Evolutionary conservation across 176 grass and related monocot genomes (phyloP).

Genomic region (Oryza rufipogon): DNA sequence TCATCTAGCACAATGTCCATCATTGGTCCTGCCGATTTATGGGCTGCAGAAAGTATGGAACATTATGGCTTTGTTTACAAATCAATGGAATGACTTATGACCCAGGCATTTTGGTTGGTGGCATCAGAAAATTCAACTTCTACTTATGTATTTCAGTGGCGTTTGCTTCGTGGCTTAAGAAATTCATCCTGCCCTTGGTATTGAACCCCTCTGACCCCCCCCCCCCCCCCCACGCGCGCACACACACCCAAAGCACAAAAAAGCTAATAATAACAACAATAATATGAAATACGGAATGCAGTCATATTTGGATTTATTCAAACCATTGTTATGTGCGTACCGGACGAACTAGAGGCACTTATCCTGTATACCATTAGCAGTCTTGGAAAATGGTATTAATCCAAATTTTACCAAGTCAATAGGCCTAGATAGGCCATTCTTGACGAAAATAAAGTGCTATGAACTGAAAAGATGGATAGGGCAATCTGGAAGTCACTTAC

Average conservation of each 20-base stretch:
- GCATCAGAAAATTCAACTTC: neutral
- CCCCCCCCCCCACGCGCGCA: neutral
- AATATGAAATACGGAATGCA: neutral
- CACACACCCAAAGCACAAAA: neutral
- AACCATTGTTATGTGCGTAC: constrained; percentile 7
- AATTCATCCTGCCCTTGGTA: neutral
- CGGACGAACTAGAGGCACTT: neutral
- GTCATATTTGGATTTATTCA: neutral
- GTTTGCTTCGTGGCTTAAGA: constrained; percentile 20
- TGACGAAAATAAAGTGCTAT: constrained; percentile 8
- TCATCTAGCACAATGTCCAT: constrained; percentile 96
- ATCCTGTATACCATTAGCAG: neutral
- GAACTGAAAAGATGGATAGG: neutral
- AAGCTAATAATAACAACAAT: no score
- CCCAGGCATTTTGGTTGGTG: neutral
- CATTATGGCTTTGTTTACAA: neutral
- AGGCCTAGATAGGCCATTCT: neutral
- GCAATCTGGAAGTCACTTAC: constrained; percentile 33
- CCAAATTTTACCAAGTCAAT: neutral
- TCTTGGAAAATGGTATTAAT: no score
- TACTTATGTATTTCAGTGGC: neutral
- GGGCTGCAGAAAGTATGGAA: constrained; percentile 47
- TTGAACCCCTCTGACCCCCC: neutral
- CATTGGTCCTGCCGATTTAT: constrained; percentile 90
- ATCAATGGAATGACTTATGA: constrained; percentile 13